Evolutionary conservation across 768 basidiomycete genomes (phyloP), one percentile per base, ranked within the genome.

Genomic region (Fomitopsis pulvina): DNA sequence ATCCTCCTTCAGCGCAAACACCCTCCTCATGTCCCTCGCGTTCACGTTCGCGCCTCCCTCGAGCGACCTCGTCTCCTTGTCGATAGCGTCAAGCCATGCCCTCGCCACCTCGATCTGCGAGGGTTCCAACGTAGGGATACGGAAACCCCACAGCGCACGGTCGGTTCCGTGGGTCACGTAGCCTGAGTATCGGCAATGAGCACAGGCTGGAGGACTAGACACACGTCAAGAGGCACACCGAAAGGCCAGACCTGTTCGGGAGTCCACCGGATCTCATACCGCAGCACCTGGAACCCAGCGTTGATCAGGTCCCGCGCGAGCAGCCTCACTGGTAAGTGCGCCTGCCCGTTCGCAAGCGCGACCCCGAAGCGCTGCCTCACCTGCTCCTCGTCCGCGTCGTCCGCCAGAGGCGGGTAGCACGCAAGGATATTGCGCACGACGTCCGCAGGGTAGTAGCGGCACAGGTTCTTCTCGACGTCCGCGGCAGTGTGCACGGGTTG

Each of bases 101-200:
- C 73, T 69, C 0, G 84, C 81, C 12, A 79, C 58, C 0, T 62
- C 58, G 6, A 70, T 61, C 55, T 88, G 77, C 3, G 72, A 57
- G 0, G 65, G 51, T 3, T 69, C 65, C 49, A 90, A 61, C n/a
- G 58, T 60, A 4, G 81, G 76, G 0, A 71, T 51, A 4, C 80
- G 72, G 14, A 87, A 67, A 1, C 81, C 73, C 80, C 85, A 89
- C 12, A 88, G 45, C 22, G 67, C 52, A 6, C 81, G 71, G 56
- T 90, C 88, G 7, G 77, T 76, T 4, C 68, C 84, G 56, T 90
- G 87, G 0, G 84, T 87, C 6, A 88, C 81, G 48, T 80, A 79
- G 1, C 83, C 84, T 87, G 47, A 14, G 38, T 8, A 14, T 9
- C 18, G 47, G 20, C 25, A 48, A 30, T 47, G 30, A 28, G 24